Percentiles rank a stretch among this genome's conserved stretches.
Evolutionary conservation across 164 flowering plant species (phyloP).

Genomic region (Aristolochia fimbriata): DNA sequence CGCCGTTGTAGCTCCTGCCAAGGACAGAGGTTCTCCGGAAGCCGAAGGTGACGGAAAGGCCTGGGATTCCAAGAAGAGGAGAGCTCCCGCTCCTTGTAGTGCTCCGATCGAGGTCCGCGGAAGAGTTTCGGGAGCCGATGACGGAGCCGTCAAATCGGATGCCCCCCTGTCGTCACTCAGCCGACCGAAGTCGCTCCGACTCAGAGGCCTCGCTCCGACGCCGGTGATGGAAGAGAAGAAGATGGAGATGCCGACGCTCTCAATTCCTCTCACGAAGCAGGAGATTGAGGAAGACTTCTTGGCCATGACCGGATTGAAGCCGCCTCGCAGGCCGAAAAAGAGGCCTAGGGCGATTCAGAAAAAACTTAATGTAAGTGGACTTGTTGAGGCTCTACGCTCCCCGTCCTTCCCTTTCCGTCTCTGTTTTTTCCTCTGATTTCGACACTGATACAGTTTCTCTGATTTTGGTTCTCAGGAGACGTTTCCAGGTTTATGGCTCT

Average conservation of each 20-base stretch:
- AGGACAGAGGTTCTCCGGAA: conserved; percentile 4
- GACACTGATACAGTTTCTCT: background rate
- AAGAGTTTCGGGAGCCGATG: background rate
- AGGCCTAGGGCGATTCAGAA: conserved; percentile 39
- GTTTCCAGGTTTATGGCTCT: conserved; percentile 9
- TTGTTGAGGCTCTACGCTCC: background rate
- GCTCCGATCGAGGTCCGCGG: conserved; percentile 24
- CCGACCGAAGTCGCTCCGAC: conserved; percentile 16
- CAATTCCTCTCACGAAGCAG: conserved; percentile 33
- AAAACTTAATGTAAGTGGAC: conserved; percentile 8
- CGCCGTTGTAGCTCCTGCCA: conserved; percentile 20
- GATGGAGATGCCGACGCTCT: conserved; percentile 31
- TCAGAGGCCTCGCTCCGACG: conserved; percentile 6
- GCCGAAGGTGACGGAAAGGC: conserved; percentile 18
- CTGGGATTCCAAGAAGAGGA: conserved; percentile 65
- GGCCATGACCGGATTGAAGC: conserved; percentile 39
- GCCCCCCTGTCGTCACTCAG: conserved; percentile 22
- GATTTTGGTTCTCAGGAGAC: background rate
- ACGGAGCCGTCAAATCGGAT: background rate
- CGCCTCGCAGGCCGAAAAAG: conserved; percentile 66
- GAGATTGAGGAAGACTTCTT: conserved; percentile 75
- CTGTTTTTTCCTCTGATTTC: background rate
- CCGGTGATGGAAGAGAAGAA: conserved; percentile 11
- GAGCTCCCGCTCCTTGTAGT: conserved; percentile 28
- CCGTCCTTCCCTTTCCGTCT: background rate